Percentiles rank a stretch among this genome's conserved stretches.
Evolutionary conservation across 2,329 filamentous ascomycete species (phyloP).

Genomic region (Alternaria rosae): DNA sequence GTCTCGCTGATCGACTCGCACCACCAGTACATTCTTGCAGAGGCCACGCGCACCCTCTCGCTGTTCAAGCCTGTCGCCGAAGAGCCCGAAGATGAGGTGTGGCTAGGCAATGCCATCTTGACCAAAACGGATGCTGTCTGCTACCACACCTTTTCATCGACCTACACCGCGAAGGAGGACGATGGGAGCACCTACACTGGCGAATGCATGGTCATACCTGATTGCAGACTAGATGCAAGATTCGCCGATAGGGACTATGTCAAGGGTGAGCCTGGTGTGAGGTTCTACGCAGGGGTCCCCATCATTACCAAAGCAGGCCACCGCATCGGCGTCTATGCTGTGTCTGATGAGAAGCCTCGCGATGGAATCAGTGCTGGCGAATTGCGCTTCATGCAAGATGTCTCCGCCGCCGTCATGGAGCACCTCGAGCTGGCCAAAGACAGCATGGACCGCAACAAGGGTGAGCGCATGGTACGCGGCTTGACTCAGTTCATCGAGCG

Average conservation of each 20-base stretch:
- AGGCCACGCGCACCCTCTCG: slow-evolving; percentile 48
- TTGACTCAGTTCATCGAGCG: slow-evolving; percentile 45
- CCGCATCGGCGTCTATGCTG: slow-evolving; percentile 42
- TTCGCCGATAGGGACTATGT: slow-evolving; percentile 38
- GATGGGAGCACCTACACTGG: slow-evolving; percentile 28
- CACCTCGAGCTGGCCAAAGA: slow-evolving; percentile 41
- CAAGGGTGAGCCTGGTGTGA: slow-evolving; percentile 33
- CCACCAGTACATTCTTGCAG: slow-evolving; percentile 50
- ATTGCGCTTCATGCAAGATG: slow-evolving; percentile 41
- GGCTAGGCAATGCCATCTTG: slow-evolving; percentile 43
- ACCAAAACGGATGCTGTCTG: slow-evolving; percentile 40
- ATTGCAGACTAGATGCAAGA: slow-evolving; percentile 34
- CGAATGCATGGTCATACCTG: slow-evolving; percentile 36
- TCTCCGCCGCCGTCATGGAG: slow-evolving; percentile 42
- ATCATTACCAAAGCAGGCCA: slow-evolving; percentile 39
- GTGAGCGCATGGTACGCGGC: slow-evolving; percentile 44
- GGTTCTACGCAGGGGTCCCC: slow-evolving; percentile 46
- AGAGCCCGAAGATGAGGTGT: slow-evolving; percentile 34
- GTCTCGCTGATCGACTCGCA: slow-evolving; percentile 49
- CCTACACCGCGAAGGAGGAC: slow-evolving; percentile 27
- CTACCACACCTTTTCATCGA: slow-evolving; percentile 37
- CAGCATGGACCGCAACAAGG: slow-evolving; percentile 34
- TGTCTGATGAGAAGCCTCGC: slow-evolving; percentile 42
- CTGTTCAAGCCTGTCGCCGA: slow-evolving; percentile 37
- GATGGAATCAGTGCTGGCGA: slow-evolving; percentile 32